Evolutionary conservation across 345 rosid species (phyloP).

Genomic region (Aquilaria malaccensis): DNA sequence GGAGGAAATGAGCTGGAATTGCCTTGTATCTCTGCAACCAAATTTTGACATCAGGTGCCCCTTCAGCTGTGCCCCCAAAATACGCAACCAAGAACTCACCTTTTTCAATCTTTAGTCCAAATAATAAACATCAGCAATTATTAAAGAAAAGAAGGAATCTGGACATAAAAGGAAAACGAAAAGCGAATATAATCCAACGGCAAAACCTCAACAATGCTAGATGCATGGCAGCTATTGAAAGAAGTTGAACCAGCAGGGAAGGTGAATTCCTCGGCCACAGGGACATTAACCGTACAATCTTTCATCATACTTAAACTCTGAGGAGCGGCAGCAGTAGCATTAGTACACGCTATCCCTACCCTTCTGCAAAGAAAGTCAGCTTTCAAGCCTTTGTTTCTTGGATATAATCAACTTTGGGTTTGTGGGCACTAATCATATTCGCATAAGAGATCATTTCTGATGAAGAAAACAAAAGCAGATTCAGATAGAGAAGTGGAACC

Average conservation of each 20-base stretch:
- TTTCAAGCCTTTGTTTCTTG: no score
- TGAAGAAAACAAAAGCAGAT: no score
- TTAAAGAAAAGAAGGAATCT: background rate
- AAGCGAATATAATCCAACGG: slow-evolving; percentile 7
- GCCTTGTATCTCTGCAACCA: slow-evolving; percentile 68
- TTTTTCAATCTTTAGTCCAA: slow-evolving; percentile 40
- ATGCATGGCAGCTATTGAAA: slow-evolving; percentile 84
- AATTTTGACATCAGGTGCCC: slow-evolving; percentile 62
- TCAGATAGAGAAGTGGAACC: no score
- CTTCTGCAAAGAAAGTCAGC: no score
- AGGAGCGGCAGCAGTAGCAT: slow-evolving; percentile 1
- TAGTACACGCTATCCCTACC: background rate
- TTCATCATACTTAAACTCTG: slow-evolving; percentile 25
- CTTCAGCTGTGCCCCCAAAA: slow-evolving; percentile 52
- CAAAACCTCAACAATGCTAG: slow-evolving; percentile 75
- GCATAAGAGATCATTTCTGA: no score
- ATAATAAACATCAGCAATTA: slow-evolving; percentile 4
- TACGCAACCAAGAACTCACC: slow-evolving; percentile 77
- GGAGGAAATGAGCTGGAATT: background rate
- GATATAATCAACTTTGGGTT: no score
- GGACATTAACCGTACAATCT: slow-evolving; percentile 19
- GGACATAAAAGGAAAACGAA: background rate
- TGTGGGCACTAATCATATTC: no score
- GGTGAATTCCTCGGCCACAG: slow-evolving; percentile 53
- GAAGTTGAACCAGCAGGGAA: slow-evolving; percentile 62